Evolutionary conservation across 2,329 filamentous ascomycete species (phyloP).

Genomic region (Pseudonectria buxi): DNA sequence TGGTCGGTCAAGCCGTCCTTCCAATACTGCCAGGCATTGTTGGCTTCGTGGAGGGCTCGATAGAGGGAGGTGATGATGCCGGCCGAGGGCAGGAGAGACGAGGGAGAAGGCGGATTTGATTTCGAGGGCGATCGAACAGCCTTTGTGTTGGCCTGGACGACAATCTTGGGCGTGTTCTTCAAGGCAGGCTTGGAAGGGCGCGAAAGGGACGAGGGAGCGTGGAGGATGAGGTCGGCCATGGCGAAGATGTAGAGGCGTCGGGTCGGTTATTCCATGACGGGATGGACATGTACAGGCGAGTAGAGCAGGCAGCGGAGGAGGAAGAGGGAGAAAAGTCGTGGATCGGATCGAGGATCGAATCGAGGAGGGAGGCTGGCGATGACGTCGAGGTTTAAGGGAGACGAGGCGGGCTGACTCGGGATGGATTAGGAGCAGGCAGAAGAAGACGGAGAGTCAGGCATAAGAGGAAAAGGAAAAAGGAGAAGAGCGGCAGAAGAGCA

Average conservation of each 20-base stretch:
- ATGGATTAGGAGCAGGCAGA: too few species aligned
- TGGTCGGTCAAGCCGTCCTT: conserved; percentile 47
- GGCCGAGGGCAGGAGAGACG: not conserved
- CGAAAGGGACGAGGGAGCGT: conserved; percentile 14
- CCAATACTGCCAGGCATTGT: conserved; percentile 38
- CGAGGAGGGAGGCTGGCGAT: too few species aligned
- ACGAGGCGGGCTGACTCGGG: too few species aligned
- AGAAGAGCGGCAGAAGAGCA: too few species aligned
- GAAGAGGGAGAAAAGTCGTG: too few species aligned
- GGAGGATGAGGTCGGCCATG: conserved; percentile 25
- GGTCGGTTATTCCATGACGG: too few species aligned
- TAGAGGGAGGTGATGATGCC: conserved; percentile 20
- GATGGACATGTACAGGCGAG: too few species aligned
- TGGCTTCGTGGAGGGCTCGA: conserved; percentile 32
- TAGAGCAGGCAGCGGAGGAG: too few species aligned
- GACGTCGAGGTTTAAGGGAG: too few species aligned
- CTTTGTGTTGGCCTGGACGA: conserved; percentile 18
- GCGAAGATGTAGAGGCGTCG: not conserved
- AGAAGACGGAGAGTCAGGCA: too few species aligned
- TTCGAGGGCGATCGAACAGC: conserved; percentile 13
- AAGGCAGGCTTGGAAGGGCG: conserved; percentile 12
- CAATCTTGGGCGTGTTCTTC: conserved; percentile 1
- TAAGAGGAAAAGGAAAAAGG: too few species aligned
- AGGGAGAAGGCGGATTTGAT: not conserved
- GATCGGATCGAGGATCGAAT: too few species aligned